Conservation (phyloP, 352 stramenopile genomes). For the Globisporangium megalacanthum region DNA sequence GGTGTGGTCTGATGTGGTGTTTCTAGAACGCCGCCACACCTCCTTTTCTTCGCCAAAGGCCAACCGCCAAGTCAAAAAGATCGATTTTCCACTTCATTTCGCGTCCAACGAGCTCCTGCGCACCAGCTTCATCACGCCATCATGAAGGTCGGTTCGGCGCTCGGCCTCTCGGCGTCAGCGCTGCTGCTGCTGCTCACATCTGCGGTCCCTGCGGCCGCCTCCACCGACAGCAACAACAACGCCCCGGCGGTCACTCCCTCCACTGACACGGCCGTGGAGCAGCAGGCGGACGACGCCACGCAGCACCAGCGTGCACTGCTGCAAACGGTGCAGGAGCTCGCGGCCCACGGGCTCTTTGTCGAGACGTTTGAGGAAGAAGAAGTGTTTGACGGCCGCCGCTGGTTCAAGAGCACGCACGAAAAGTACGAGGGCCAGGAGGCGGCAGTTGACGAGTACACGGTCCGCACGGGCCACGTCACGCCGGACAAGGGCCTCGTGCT, state of each 20-base stretch:
- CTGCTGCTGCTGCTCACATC: conserved; percentile 24
- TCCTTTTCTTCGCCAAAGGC: no score
- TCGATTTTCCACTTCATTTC: not conserved
- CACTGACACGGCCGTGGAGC: not conserved
- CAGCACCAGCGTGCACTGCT: conserved; percentile 23
- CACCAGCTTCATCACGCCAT: not conserved
- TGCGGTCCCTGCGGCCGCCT: not conserved
- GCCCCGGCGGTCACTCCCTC: not conserved
- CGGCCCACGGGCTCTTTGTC: conserved; percentile 55
- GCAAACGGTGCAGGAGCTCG: conserved; percentile 45
- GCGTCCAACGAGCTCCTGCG: not conserved
- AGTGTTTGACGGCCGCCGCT: conserved; percentile 56
- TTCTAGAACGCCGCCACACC: no score
- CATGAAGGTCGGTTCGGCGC: conserved; percentile 54
- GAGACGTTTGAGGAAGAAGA: conserved; percentile 72
- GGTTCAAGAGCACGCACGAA: conserved; percentile 79
- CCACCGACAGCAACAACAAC: not conserved
- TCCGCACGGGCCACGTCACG: conserved; percentile 44
- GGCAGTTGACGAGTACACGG: conserved; percentile 54
- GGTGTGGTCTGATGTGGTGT: no score
- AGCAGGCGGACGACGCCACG: conserved; percentile 10
- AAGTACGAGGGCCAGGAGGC: conserved; percentile 79
- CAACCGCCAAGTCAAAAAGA: not conserved
- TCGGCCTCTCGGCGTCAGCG: conserved; percentile 35
- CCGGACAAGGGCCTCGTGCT: conserved; percentile 72